phyloP scores from a whole-genome alignment of 768 basidiomycete species.

The Leccinum pellstonianum region DNA sequence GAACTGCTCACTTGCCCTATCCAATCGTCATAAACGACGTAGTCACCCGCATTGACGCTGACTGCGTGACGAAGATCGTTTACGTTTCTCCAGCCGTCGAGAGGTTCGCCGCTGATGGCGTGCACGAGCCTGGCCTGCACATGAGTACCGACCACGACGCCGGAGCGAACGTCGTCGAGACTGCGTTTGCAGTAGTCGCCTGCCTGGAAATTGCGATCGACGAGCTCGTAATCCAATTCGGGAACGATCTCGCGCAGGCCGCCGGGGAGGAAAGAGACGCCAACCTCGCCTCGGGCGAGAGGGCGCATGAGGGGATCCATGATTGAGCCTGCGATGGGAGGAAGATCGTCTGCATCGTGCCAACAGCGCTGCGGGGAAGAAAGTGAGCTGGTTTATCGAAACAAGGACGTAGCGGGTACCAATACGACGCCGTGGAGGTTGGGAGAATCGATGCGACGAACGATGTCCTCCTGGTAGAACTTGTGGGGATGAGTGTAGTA shows the following conservation, averaged over 20 bases:
- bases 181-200: slow-evolving; percentile 84
- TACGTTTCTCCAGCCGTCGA: slow-evolving; percentile 63
- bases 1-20: slow-evolving; percentile 72
- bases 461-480: slow-evolving; percentile 72
- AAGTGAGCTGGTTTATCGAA: slow-evolving; percentile 8
- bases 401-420: slow-evolving; percentile 35
- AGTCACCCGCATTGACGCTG: slow-evolving; percentile 75
- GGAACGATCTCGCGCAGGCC: slow-evolving; percentile 64
- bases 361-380: slow-evolving; percentile 67
- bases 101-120: slow-evolving; percentile 58
- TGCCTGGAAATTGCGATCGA: slow-evolving; percentile 73
- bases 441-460: slow-evolving; percentile 44
- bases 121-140: slow-evolving; percentile 72
- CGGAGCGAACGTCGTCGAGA: slow-evolving; percentile 71
- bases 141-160: slow-evolving; percentile 64
- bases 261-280: slow-evolving; percentile 64
- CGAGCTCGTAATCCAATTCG: slow-evolving; percentile 65
- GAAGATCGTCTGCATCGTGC: slow-evolving; percentile 81
- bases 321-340: slow-evolving; percentile 39
- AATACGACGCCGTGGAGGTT: slow-evolving; percentile 60
- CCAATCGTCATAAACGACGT: slow-evolving; percentile 83
- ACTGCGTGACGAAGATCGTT: slow-evolving; percentile 56
- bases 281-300: slow-evolving; percentile 76
- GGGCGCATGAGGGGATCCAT: slow-evolving; percentile 75
- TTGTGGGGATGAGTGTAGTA: slow-evolving; percentile 21